Percentiles rank a stretch among this genome's conserved stretches.
phyloP scores from a whole-genome alignment of 768 basidiomycete species.

The Lactarius indigo region DNA sequence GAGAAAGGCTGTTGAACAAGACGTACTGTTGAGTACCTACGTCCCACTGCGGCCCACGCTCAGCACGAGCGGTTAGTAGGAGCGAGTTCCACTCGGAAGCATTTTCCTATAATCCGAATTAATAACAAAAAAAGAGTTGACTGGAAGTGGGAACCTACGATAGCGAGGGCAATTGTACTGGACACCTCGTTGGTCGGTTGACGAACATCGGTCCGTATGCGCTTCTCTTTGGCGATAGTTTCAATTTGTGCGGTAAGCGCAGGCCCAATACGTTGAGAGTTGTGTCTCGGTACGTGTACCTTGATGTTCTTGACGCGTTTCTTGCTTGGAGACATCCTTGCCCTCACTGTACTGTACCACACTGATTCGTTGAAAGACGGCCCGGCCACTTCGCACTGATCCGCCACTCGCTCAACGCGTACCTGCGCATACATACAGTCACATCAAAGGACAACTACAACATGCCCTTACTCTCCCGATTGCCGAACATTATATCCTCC shows the following conservation, averaged over 20 bases:
- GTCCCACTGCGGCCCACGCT: constrained; percentile 86
- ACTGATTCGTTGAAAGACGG: neutral
- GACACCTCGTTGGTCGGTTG: constrained; percentile 58
- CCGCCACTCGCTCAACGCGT: neutral
- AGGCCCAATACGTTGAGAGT: constrained; percentile 66
- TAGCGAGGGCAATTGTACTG: constrained; percentile 51
- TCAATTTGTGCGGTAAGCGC: constrained; percentile 61
- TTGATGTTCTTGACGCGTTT: constrained; percentile 53
- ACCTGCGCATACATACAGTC: neutral
- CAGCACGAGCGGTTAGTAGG: constrained; percentile 71
- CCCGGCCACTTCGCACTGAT: neutral
- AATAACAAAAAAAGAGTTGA: neutral
- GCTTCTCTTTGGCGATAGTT: constrained; percentile 46
- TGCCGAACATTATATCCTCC: constrained; percentile 25
- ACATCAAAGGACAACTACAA: too few relatives aligned
- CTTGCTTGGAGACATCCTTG: constrained; percentile 53
- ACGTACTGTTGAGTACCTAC: constrained; percentile 81
- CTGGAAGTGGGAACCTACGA: constrained; percentile 45
- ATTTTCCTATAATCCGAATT: constrained; percentile 48
- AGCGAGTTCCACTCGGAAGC: constrained; percentile 87
- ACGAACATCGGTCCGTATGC: constrained; percentile 51
- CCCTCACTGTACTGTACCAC: neutral
- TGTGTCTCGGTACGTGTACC: constrained; percentile 69
- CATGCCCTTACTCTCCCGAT: constrained; percentile 17
- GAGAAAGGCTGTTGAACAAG: neutral